Evolutionary conservation across 2,329 filamentous ascomycete species (phyloP).

Genomic region (Xylaria sp.): DNA sequence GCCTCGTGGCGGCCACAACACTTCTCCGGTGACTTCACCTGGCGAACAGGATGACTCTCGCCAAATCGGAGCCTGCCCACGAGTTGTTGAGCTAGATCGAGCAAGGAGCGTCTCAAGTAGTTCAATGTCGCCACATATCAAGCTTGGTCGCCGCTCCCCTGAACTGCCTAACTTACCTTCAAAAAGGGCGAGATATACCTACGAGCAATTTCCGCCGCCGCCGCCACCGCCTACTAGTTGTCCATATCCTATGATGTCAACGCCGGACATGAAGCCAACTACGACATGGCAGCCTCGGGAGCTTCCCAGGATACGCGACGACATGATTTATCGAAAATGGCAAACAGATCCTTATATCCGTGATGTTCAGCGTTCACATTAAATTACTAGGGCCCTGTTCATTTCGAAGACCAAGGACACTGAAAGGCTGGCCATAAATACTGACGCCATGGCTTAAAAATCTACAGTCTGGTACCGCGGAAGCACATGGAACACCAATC

Average conservation of each 20-base stretch:
- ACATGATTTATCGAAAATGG: slow-evolving; percentile 62
- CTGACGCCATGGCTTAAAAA: too few species aligned
- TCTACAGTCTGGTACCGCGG: too few species aligned
- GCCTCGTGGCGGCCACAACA: slow-evolving; percentile 68
- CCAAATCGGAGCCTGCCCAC: slow-evolving; percentile 50
- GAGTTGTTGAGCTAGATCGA: slow-evolving; percentile 53
- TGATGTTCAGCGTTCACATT: slow-evolving; percentile 44
- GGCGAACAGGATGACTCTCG: slow-evolving; percentile 61
- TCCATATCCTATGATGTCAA: slow-evolving; percentile 45
- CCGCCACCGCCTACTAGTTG: slow-evolving; percentile 47
- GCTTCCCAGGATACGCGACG: slow-evolving; percentile 61
- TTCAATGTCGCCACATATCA: slow-evolving; percentile 60
- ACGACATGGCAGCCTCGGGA: slow-evolving; percentile 55
- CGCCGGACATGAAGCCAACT: slow-evolving; percentile 54
- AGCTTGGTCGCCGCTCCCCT: slow-evolving; percentile 46
- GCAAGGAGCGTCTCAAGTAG: slow-evolving; percentile 59
- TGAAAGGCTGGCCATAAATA: too few species aligned
- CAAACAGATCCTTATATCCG: slow-evolving; percentile 61
- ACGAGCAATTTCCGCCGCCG: slow-evolving; percentile 58
- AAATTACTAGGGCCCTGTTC: slow-evolving; percentile 14
- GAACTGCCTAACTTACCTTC: slow-evolving; percentile 52
- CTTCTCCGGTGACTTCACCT: slow-evolving; percentile 64
- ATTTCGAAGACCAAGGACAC: not conserved
- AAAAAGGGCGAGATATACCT: slow-evolving; percentile 63
- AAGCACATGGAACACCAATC: too few species aligned